Evolutionary conservation across 2,329 filamentous ascomycete genomes (phyloP).

Genomic region (Fusarium sulawesiense): DNA sequence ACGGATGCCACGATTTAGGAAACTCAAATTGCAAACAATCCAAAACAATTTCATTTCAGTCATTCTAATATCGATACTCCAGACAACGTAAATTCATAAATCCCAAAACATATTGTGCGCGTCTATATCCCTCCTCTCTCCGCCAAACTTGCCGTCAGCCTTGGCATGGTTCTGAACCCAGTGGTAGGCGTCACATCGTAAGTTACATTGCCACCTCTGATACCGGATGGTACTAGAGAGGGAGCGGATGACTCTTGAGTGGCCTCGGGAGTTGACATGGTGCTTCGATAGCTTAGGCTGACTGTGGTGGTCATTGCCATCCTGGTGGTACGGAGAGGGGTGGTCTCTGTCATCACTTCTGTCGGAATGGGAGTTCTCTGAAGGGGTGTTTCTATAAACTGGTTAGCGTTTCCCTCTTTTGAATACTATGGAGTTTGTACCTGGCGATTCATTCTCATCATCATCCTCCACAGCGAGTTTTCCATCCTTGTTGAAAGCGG

Average conservation of each 20-base stretch:
- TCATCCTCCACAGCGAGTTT: slow-evolving; percentile 3
- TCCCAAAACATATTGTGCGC: background rate
- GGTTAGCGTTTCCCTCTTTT: background rate
- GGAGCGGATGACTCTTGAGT: slow-evolving; percentile 9
- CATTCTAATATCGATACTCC: background rate
- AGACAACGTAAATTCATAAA: slow-evolving; percentile 3
- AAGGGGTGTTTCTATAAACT: slow-evolving; percentile 5
- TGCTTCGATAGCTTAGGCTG: background rate
- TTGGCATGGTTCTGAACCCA: slow-evolving; percentile 44
- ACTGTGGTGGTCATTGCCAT: slow-evolving; percentile 13
- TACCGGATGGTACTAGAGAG: background rate
- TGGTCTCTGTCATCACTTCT: background rate
- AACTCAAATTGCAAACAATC: background rate
- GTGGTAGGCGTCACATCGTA: slow-evolving; percentile 18
- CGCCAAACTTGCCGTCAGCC: slow-evolving; percentile 30
- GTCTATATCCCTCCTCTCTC: slow-evolving; percentile 21
- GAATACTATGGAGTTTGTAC: background rate
- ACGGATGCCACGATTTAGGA: too few species aligned
- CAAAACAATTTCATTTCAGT: background rate
- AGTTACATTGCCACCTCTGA: slow-evolving; percentile 9
- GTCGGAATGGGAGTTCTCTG: background rate
- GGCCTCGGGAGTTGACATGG: slow-evolving; percentile 10
- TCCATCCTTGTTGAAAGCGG: slow-evolving; percentile 12
- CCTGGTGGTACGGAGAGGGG: background rate
- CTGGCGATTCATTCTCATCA: background rate